A percentile compares a stretch with the other conserved stretches of the same genome.
These are phyloP conservation scores for Lasiosphaeria miniovina DNA, from an alignment of 495 filamentous ascomycete species.

Conservation along the genomic window DNA sequence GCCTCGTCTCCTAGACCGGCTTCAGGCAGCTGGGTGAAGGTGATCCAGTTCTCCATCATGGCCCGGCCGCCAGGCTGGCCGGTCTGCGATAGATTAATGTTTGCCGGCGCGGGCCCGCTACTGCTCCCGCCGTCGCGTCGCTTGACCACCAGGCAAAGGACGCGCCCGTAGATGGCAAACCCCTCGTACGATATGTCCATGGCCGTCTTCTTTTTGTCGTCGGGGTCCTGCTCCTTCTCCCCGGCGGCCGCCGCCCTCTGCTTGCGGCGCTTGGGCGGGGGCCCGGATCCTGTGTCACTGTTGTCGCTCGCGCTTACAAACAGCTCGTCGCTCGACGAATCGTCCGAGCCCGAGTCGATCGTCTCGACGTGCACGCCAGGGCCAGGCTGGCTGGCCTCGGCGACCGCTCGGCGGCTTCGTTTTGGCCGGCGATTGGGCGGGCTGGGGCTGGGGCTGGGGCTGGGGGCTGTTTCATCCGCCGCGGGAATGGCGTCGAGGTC, in stretches of 20 bases:
- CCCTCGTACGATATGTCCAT: conserved; percentile 88
- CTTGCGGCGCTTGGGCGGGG: conserved; percentile 50
- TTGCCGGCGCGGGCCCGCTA: conserved; percentile 28
- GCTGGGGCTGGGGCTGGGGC: conserved; percentile 28
- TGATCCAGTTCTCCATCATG: conserved; percentile 93
- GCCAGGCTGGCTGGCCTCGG: conserved; percentile 11
- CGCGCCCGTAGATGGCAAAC: conserved; percentile 88
- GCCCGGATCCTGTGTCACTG: conserved; percentile 24
- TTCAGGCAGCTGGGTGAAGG: conserved; percentile 61
- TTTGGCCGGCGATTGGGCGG: conserved; percentile 30
- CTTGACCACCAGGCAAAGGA: conserved; percentile 88
- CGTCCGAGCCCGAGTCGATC: conserved; percentile 4
- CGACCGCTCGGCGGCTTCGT: conserved; percentile 19
- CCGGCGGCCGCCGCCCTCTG: conserved; percentile 29
- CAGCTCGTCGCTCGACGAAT: conserved; percentile 29
- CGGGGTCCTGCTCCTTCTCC: conserved; percentile 35
- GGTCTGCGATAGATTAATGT: conserved; percentile 28
- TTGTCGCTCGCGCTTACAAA: conserved; percentile 32
- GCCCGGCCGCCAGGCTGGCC: conserved; percentile 57
- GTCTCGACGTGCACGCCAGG: conserved; percentile 19
- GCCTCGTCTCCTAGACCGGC: conserved; percentile 29
- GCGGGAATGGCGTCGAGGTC: conserved; percentile 45
- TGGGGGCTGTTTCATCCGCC: conserved; percentile 32
- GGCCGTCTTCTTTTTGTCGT: conserved; percentile 86
- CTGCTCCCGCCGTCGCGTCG: conserved; percentile 33